These are phyloP conservation scores for Monilinia fructicola DNA, from an alignment of 2,329 filamentous ascomycete genomes.

Conservation along the genomic window DNA sequence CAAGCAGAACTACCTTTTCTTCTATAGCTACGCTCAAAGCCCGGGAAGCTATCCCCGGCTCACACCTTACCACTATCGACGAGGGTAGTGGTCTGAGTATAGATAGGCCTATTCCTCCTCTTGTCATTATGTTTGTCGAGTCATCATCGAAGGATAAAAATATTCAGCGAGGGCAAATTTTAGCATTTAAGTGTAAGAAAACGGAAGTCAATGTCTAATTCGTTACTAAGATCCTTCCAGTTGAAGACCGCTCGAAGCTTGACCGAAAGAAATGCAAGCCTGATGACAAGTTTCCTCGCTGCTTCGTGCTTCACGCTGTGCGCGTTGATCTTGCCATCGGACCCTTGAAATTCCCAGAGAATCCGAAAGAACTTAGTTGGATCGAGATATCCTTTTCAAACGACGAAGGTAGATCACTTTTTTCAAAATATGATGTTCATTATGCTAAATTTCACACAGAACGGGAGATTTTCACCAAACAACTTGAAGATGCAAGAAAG, in stretches of 20 bases:
- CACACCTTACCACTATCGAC: conserved; percentile 1
- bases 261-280: not conserved
- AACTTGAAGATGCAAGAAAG: conserved; percentile 4
- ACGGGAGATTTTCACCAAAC: not conserved
- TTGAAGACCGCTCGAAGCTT: not conserved
- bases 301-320: not conserved
- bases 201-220: not conserved
- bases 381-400: conserved; percentile 10
- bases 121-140: conserved; percentile 21
- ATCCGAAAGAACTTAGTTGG: conserved; percentile 9
- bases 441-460: not conserved
- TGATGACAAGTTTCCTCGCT: conserved; percentile 7
- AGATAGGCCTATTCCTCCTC: conserved; percentile 4
- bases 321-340: conserved; percentile 16
- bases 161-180: conserved; percentile 5
- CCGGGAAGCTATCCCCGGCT: not conserved
- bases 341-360: not conserved
- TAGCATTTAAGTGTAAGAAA: conserved; percentile 19
- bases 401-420: not conserved
- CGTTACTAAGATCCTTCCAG: not conserved
- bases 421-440: too few species aligned
- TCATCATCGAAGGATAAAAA: not conserved
- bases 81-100: not conserved
- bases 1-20: conserved; percentile 11
- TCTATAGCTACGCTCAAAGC: conserved; percentile 7